phyloP scores from a whole-genome alignment of 2,329 filamentous ascomycete genomes.

The Fusarium clavum region DNA sequence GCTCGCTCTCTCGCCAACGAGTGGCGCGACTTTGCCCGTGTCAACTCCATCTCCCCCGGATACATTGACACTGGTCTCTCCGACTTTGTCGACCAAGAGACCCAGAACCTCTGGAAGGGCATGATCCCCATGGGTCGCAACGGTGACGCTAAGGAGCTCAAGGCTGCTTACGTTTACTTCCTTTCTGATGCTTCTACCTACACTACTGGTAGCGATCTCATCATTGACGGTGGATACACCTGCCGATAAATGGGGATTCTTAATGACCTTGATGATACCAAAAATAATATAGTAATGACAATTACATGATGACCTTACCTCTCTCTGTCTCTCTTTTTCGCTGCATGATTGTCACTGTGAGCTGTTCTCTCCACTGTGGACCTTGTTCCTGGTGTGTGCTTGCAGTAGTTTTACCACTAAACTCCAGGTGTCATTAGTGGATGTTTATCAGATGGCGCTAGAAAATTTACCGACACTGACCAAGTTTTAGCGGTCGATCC shows the following conservation, averaged over 20 bases:
- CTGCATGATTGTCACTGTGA: background rate
- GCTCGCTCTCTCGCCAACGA: constrained; percentile 68
- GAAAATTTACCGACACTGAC: background rate
- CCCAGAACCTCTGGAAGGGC: constrained; percentile 77
- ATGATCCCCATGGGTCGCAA: constrained; percentile 81
- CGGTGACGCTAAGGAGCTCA: constrained; percentile 75
- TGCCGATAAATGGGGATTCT: constrained; percentile 52
- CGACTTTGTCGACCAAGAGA: constrained; percentile 72
- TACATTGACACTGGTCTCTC: constrained; percentile 77
- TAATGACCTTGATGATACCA: constrained; percentile 32
- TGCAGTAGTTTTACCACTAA: constrained; percentile 9
- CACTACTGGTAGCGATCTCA: constrained; percentile 76
- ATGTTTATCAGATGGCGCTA: constrained; percentile 25
- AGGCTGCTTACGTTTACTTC: constrained; percentile 83
- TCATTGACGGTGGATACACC: constrained; percentile 78
- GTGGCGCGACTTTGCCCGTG: constrained; percentile 75
- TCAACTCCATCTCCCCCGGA: constrained; percentile 74
- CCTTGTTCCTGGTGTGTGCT: constrained; percentile 16
- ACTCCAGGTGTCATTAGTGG: background rate
- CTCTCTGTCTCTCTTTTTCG: no score
- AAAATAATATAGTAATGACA: constrained; percentile 28
- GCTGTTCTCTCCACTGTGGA: constrained; percentile 19
- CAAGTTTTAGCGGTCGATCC: constrained; percentile 14
- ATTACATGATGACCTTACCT: constrained; percentile 27
- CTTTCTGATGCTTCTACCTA: constrained; percentile 80